Conservation (phyloP, 352 stramenopile species). For the Saprolegnia parasitica region DNA sequence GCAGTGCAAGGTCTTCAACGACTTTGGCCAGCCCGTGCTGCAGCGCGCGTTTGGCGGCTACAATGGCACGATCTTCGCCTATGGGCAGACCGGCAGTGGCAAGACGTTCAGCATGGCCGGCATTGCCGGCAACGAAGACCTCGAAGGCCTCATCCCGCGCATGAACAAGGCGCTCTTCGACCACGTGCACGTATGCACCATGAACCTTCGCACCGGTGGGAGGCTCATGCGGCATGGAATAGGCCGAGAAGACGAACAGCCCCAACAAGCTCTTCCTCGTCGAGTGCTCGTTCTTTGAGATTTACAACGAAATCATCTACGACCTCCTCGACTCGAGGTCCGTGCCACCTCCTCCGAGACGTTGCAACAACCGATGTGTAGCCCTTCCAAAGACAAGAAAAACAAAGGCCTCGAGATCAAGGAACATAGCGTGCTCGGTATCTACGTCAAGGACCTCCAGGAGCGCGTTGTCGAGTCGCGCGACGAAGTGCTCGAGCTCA, state of each 20-base stretch:
- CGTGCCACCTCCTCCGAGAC: constrained; percentile 2
- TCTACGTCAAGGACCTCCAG: constrained; percentile 91
- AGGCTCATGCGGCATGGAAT: too few relatives aligned
- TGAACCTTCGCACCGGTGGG: too few relatives aligned
- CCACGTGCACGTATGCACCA: constrained; percentile 41
- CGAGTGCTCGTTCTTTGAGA: constrained; percentile 93
- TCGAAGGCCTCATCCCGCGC: constrained; percentile 87
- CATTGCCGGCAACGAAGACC: constrained; percentile 45
- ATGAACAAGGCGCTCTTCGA: constrained; percentile 90
- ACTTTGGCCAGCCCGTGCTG: constrained; percentile 74
- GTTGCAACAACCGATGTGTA: background rate
- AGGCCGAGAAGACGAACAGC: constrained; percentile 50
- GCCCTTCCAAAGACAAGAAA: constrained; percentile 66
- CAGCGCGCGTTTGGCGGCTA: constrained; percentile 81
- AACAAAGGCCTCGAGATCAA: constrained; percentile 90
- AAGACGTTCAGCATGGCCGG: constrained; percentile 89
- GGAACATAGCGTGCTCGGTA: constrained; percentile 90
- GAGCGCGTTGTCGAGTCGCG: constrained; percentile 83
- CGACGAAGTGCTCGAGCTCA: constrained; percentile 81
- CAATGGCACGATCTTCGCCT: constrained; percentile 89
- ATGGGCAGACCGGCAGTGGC: constrained; percentile 80
- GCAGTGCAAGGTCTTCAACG: constrained; percentile 68
- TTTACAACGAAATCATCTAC: constrained; percentile 96
- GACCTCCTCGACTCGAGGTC: constrained; percentile 87
- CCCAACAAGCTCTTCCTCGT: constrained; percentile 85